Percentiles rank a stretch among this genome's conserved stretches.
Conservation (phyloP, 345 rosid genomes). For the Bruguiera sexangula region DNA sequence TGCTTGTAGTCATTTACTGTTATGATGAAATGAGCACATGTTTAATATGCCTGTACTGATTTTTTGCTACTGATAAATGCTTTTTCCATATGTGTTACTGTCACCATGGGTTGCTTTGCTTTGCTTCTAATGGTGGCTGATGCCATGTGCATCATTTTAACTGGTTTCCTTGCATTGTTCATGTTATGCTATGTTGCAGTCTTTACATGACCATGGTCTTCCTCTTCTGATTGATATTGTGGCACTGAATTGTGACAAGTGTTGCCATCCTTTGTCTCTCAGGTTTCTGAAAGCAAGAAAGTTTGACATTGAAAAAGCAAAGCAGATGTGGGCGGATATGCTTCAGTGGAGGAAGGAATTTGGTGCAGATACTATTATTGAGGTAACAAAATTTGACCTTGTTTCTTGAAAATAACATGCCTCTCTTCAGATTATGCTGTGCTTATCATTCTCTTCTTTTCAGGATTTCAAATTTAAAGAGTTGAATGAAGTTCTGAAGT, state of each 20-base stretch:
- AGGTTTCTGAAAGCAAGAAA: constrained; percentile 95
- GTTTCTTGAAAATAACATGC: constrained; percentile 13
- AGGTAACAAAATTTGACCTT: constrained; percentile 41
- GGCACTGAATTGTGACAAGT: background rate
- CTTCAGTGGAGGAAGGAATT: constrained; percentile 94
- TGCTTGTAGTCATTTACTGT: background rate
- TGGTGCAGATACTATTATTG: constrained; percentile 67
- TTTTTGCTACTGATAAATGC: background rate
- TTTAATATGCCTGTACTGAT: background rate
- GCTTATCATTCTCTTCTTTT: constrained; percentile 14
- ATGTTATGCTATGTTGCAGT: background rate
- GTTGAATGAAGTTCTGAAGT: constrained; percentile 65
- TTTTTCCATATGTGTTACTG: background rate
- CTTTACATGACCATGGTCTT: background rate
- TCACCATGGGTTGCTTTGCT: background rate
- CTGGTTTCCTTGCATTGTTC: background rate
- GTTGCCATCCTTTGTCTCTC: background rate
- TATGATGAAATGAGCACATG: background rate
- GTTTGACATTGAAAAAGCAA: constrained; percentile 84
- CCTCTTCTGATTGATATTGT: background rate
- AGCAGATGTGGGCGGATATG: constrained; percentile 98
- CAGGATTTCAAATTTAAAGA: constrained; percentile 94
- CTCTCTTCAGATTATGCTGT: constrained; percentile 15
- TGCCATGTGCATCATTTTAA: background rate
- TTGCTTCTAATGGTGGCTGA: background rate